Base-by-base conservation (phyloP, 192 early-diverging fungal genomes). In the Podila epigama region DNA sequence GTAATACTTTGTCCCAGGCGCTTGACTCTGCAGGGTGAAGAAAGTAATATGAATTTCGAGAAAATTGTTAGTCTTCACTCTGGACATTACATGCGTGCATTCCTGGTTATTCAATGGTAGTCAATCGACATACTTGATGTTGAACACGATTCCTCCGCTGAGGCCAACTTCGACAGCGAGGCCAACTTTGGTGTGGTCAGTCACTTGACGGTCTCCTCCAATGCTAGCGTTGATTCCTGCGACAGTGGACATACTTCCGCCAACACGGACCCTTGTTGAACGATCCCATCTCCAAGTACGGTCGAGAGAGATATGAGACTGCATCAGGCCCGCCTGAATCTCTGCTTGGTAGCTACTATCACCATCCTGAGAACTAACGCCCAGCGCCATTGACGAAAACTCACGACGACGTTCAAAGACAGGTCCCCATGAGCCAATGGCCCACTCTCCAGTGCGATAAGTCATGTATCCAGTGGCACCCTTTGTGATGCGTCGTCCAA, bases 401-500 rank as follows among this genome's bases (percentile, higher is more conserved):
- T 83, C 77, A 3, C 81, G 67, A 4, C 81, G 68, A 18, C 55
- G 52, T 16, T 64, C 68, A 61, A 68, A 65, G 27, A 63, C 44
- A 39, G 66, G 58, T 18, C 92, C 91, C 91, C 92, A 94, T 5
- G 73, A 69, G 10, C 87, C 87, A 37, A 95, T 73, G 6, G 77
- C 63, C 84, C 87, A 95, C 35, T 89, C 83, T 33, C 95, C 95
- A 4, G 94, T 92, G 56, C 87, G 86, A 50, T 89, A 92, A 6
- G 90, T 91, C 57, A 98, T 69, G 55, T 86, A 90, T 4, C 90
- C 95, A 10, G 90, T 92, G n/a, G 85, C 84, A 1, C 81, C 75
- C 11, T 64, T 58, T 18, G 88, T 87, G n/a, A 97, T 68, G 28
- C 82, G 69, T 3, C 92, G 80, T 25, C 93, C 94, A 54, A 84